Base-by-base conservation (phyloP, 805 yeast genomes). In the Saccharomycopsis sp. region DNA sequence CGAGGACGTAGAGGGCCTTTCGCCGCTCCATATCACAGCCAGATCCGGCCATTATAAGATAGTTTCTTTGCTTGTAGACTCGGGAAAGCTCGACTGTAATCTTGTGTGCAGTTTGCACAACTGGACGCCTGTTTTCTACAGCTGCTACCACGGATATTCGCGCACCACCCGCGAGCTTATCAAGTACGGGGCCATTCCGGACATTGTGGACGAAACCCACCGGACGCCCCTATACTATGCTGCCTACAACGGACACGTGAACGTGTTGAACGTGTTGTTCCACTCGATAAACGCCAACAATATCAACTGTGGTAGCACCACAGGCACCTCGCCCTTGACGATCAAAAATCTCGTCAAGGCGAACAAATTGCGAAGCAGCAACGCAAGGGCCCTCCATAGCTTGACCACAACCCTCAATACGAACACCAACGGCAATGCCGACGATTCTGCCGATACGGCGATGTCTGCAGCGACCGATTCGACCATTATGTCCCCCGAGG, bases 51-150 rank as follows among this genome's bases (percentile, higher is more conserved):
- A 85, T 67, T 75, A 77, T 62, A 74, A 82, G 58, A 75, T 92
- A 34, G 83, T 94, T 12, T 80, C 85, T 34, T 70, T 91, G 51
- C 73, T 94, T 37, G 77, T 88, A 1, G 72, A 79, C n/a, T 78
- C 85, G 62, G 92, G 91, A 2, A 86, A 75, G 2, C 71, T 88
- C 1, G 82, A 86, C 65, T 82, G 92, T 3, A 88, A 94, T 70
- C 84, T 81, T 59, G 65, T 84, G 7, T 98, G 94, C 71, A 87
- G 89, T 55, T 83, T 90, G 57, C 53, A 52, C 50, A 55, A 57
- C 15, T 94, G 98, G 97, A 84, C 97, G 0, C 96, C 98, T 0
- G 78, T 94, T 1, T 89, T 91, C 66, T 92, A 94, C 69, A 89
- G 97, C 20, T 91, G 91, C 1, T 82, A 83, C 62, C 92, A 89